These are phyloP conservation scores for Leishmania major DNA, from an alignment of 208 protist genomes.

Conservation along the genomic window DNA sequence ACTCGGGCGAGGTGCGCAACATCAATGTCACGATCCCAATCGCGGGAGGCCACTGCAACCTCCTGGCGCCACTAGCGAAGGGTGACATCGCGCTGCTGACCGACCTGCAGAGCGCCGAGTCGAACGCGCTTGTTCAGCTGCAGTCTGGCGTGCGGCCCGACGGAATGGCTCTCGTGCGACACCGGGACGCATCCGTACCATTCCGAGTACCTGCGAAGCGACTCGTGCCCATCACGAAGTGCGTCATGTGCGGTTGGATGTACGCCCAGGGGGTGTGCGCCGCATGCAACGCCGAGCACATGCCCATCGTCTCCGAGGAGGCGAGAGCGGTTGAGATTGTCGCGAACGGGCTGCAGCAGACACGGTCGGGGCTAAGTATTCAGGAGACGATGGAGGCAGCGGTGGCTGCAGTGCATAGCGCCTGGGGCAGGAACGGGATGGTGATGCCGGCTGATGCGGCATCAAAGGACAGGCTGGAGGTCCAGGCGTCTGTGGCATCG, in stretches of 20 bases:
- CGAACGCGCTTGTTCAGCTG: slow-evolving; percentile 37
- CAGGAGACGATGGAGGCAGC: slow-evolving; percentile 24
- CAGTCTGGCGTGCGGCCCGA: slow-evolving; percentile 25
- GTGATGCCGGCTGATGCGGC: slow-evolving; percentile 1
- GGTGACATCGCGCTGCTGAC: slow-evolving; percentile 50
- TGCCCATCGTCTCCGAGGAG: slow-evolving; percentile 37
- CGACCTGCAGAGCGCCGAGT: slow-evolving; percentile 24
- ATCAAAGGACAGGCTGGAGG: slow-evolving; percentile 13
- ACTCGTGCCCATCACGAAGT: slow-evolving; percentile 57
- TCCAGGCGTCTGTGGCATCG: neutral
- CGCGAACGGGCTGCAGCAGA: slow-evolving; percentile 26
- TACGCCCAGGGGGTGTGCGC: slow-evolving; percentile 39
- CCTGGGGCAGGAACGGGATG: slow-evolving; percentile 18
- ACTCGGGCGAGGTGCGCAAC: slow-evolving; percentile 35
- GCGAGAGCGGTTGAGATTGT: slow-evolving; percentile 36
- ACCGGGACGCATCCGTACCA: slow-evolving; percentile 17
- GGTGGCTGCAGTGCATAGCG: slow-evolving; percentile 17
- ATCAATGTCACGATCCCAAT: slow-evolving; percentile 44
- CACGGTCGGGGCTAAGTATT: neutral
- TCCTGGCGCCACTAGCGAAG: slow-evolving; percentile 26
- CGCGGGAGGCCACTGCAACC: slow-evolving; percentile 3
- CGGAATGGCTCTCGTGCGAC: slow-evolving; percentile 37
- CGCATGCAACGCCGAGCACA: slow-evolving; percentile 27
- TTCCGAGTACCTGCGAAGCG: slow-evolving; percentile 37
- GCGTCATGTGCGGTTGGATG: slow-evolving; percentile 37